phyloP scores from a whole-genome alignment of 208 protist genomes.

The Leptomonas pyrrhocoris region DNA sequence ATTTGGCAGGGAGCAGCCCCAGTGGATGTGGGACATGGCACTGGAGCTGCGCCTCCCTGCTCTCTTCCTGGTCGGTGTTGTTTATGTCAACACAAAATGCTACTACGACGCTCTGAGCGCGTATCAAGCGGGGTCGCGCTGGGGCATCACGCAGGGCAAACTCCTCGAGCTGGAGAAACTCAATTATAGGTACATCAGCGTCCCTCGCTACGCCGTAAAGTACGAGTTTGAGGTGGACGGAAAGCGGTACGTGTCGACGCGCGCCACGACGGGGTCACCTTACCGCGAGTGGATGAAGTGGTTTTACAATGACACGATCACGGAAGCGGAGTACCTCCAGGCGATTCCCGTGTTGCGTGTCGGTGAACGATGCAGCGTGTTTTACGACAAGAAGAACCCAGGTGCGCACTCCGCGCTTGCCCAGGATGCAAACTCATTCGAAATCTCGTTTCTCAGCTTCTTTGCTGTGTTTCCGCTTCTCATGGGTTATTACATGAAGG shows the following conservation, averaged over 20 bases:
- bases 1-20: slow-evolving; percentile 75
- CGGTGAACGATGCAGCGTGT: slow-evolving; percentile 80
- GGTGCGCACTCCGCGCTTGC: slow-evolving; percentile 71
- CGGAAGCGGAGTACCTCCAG: slow-evolving; percentile 89
- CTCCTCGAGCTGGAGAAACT: slow-evolving; percentile 86
- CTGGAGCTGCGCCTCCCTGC: slow-evolving; percentile 84
- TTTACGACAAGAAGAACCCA: slow-evolving; percentile 87
- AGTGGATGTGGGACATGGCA: slow-evolving; percentile 88
- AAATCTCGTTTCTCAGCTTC: slow-evolving; percentile 83
- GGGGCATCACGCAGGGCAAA: slow-evolving; percentile 74
- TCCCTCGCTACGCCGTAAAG: slow-evolving; percentile 81
- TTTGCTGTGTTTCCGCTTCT: slow-evolving; percentile 79
- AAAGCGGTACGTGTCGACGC: slow-evolving; percentile 73
- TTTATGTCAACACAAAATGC: slow-evolving; percentile 81
- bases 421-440: slow-evolving; percentile 88
- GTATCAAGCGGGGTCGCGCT: slow-evolving; percentile 70
- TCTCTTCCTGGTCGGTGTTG: slow-evolving; percentile 54
- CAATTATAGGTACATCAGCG: slow-evolving; percentile 86
- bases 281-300: slow-evolving; percentile 81
- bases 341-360: slow-evolving; percentile 84
- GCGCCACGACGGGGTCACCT: slow-evolving; percentile 82
- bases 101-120: slow-evolving; percentile 78
- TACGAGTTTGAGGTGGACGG: slow-evolving; percentile 89
- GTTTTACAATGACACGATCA: slow-evolving; percentile 88
- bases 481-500: slow-evolving; percentile 86